phyloP scores from a whole-genome alignment of 768 basidiomycete genomes.

The Boletus pseudopeckii region DNA sequence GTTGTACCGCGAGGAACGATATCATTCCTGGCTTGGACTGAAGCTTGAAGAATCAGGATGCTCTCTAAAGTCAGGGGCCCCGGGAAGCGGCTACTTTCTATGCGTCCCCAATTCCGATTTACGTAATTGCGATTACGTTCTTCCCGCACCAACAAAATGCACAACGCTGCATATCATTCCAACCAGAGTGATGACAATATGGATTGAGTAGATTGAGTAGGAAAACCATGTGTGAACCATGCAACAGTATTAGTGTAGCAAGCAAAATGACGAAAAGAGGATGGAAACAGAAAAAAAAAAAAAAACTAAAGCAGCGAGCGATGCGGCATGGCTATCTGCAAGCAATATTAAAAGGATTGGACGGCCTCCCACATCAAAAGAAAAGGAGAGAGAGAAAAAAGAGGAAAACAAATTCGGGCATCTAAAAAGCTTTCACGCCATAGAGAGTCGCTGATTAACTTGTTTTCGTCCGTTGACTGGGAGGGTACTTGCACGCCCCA shows the following conservation, averaged over 20 bases:
- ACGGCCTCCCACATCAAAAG: neutral
- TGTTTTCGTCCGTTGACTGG: constrained; percentile 29
- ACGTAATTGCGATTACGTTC: neutral
- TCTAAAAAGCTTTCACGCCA: constrained; percentile 18
- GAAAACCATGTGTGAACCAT: constrained; percentile 19
- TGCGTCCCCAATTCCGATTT: neutral
- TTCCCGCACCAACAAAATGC: neutral
- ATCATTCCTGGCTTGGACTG: neutral
- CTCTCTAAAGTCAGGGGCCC: neutral
- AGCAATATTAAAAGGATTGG: constrained; percentile 2
- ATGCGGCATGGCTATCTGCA: constrained; percentile 3
- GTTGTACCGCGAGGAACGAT: neutral
- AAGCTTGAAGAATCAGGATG: no score
- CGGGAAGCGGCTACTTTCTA: neutral
- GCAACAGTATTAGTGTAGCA: constrained; percentile 22
- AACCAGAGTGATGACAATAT: constrained; percentile 17
- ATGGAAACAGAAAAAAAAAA: neutral
- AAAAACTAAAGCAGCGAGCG: neutral
- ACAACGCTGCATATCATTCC: constrained; percentile 11
- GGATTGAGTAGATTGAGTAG: constrained; percentile 28
- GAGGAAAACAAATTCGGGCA: neutral
- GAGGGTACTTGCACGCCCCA: constrained; percentile 25
- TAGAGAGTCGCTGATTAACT: constrained; percentile 21
- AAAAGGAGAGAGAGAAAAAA: neutral
- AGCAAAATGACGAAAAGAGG: neutral